Percentiles rank a stretch among this genome's conserved stretches.
Conservation (phyloP, 768 basidiomycete species). For the Xerocomus spinulosus region DNA sequence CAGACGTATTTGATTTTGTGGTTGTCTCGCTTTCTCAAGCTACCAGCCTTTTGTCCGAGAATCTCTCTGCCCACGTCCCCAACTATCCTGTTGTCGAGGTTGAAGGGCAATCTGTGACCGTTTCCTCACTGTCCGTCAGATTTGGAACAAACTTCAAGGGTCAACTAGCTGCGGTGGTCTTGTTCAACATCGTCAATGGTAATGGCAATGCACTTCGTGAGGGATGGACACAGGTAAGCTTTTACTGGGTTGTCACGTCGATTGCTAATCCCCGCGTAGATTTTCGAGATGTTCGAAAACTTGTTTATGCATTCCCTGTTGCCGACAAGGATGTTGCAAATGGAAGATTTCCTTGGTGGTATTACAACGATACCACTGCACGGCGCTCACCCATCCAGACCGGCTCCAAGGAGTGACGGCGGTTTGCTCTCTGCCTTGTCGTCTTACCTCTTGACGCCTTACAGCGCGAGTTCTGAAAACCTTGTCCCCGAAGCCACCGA, state of each 20-base stretch:
- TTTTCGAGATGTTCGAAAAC: constrained; percentile 98
- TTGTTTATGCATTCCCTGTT: constrained; percentile 91
- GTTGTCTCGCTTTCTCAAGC: constrained; percentile 90
- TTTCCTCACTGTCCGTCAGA: constrained; percentile 86
- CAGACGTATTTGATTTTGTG: constrained; percentile 96
- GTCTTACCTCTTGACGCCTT: constrained; percentile 95
- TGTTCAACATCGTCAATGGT: constrained; percentile 97
- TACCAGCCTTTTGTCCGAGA: constrained; percentile 78
- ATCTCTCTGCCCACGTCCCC: constrained; percentile 62
- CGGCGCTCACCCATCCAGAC: constrained; percentile 60
- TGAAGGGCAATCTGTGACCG: constrained; percentile 83
- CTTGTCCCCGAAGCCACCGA: constrained; percentile 86
- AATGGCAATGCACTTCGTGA: constrained; percentile 91
- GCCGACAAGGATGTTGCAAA: constrained; percentile 86
- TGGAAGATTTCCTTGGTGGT: constrained; percentile 98
- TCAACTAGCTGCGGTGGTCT: constrained; percentile 92
- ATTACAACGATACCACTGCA: constrained; percentile 88
- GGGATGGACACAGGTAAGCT: constrained; percentile 84
- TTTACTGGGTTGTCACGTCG: not conserved
- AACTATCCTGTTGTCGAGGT: constrained; percentile 88
- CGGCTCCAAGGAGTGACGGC: constrained; percentile 69
- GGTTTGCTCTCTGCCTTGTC: constrained; percentile 91
- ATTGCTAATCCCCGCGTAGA: constrained; percentile 41
- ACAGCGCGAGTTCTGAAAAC: constrained; percentile 67
- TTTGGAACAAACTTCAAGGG: constrained; percentile 96